Evolutionary conservation across 345 rosid genomes (phyloP), one percentile per base, ranked within the genome.

Genomic region (Sonneratia caseolaris): DNA sequence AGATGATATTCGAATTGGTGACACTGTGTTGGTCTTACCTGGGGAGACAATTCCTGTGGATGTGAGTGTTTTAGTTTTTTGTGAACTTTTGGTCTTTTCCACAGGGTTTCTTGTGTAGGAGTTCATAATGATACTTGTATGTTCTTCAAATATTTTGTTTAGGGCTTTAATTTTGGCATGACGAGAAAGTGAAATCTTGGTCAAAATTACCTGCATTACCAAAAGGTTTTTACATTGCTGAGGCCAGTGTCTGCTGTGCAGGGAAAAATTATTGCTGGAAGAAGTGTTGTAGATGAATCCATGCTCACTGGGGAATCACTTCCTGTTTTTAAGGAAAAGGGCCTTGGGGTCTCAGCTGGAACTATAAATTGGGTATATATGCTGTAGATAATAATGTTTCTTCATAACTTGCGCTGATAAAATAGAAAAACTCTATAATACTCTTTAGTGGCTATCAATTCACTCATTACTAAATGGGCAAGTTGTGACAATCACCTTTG

Each of bases 301-400:
- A 94, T 94, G 97, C 89, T 94, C 72, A 91, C 98, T 2, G 97
- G 98, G 68, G 98, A 91, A 87, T 91, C 97, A 73, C 87, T 90
- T 77, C 98, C 96, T 37, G 93, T 90, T 59, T 90, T 86, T 74
- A 94, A 94, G 86, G 96, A 91, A 74, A 75, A 79, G 76, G 93
- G 91, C 40, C 82, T 81, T 59, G 74, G 74, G 61, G 96, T 94
- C 78, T 91, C 97, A 68, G 91, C 97, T 36, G 97, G 98, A 94
- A 90, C 98, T 55, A 79, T 90, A 77, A 92, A 92, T 76, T 92
- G 98, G 98, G 96, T 90, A 90, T 27, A 81, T 68, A 66, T 5
- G 66, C 42, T 27, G 51, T 2, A 5, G 35, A 62, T 47, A 47
- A 57, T 78, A 61, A 38, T 72, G 13, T 16, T 32, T 59, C 24